Evolutionary conservation across 192 early-diverging fungal species (phyloP).

Genomic region (Coemansia sp.): DNA sequence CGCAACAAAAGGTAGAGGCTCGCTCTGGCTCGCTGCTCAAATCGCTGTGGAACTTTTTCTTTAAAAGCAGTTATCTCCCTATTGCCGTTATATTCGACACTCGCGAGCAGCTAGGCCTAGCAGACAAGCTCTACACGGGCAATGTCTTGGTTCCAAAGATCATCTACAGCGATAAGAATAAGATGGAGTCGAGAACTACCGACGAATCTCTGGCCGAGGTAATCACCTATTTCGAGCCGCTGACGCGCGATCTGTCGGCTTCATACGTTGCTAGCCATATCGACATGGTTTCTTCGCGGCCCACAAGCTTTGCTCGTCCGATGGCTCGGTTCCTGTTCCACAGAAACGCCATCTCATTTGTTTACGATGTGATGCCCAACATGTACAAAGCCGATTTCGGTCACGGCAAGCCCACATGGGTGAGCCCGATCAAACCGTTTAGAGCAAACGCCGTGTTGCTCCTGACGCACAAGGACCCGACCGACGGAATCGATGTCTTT

Average conservation of each 20-base stretch:
- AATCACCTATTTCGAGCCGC: slow-evolving; percentile 14
- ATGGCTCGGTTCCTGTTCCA: slow-evolving; percentile 18
- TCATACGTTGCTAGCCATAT: slow-evolving; percentile 25
- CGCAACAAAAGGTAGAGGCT: slow-evolving; percentile 18
- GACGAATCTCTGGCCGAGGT: slow-evolving; percentile 26
- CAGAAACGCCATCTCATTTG: slow-evolving; percentile 41
- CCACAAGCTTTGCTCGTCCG: slow-evolving; percentile 42
- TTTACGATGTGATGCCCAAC: slow-evolving; percentile 50
- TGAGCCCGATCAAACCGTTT: slow-evolving; percentile 45
- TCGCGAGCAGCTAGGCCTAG: slow-evolving; percentile 17
- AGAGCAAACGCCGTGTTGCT: slow-evolving; percentile 42
- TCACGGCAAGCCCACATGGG: slow-evolving; percentile 37
- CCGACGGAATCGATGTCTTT: slow-evolving; percentile 46
- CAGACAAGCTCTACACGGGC: slow-evolving; percentile 18
- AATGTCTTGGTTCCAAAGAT: slow-evolving; percentile 43
- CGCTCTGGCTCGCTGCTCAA: not conserved
- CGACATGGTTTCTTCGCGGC: slow-evolving; percentile 26
- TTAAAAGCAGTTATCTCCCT: slow-evolving; percentile 1
- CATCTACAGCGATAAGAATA: not conserved
- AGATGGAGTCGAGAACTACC: slow-evolving; percentile 23
- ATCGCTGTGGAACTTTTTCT: not conserved
- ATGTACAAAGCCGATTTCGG: slow-evolving; percentile 49
- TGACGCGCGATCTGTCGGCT: slow-evolving; percentile 10
- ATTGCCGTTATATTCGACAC: slow-evolving; percentile 34
- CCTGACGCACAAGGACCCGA: slow-evolving; percentile 24